Evolutionary conservation across 108 stramenopile species (phyloP).

Genomic region (Conticribra weissflogii): DNA sequence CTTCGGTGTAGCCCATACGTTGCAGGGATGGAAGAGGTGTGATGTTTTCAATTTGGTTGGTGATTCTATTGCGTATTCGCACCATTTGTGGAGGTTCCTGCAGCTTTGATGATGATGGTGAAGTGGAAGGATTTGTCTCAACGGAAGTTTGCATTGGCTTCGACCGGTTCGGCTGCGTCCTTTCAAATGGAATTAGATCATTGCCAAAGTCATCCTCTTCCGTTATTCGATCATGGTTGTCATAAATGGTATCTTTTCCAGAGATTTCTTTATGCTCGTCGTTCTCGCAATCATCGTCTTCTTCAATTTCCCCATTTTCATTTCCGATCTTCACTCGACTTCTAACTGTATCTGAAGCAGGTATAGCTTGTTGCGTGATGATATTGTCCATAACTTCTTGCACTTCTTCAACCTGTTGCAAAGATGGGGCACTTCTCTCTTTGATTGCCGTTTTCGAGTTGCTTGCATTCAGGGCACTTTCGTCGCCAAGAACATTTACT

Average conservation of each 20-base stretch:
- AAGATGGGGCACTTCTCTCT: not conserved
- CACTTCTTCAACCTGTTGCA: not conserved
- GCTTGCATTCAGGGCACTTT: no score
- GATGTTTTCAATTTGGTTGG: conserved; percentile 22
- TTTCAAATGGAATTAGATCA: conserved; percentile 2
- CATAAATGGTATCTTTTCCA: not conserved
- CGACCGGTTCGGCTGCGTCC: not conserved
- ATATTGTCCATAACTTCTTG: not conserved
- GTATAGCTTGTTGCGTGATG: not conserved
- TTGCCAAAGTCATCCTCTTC: not conserved
- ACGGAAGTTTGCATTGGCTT: conserved; percentile 4
- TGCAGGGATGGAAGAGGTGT: conserved; percentile 43
- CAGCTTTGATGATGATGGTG: not conserved
- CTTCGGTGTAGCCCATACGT: conserved; percentile 54
- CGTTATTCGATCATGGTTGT: conserved; percentile 3
- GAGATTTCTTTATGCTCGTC: conserved; percentile 11
- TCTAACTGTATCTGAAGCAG: not conserved
- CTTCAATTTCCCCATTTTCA: not conserved
- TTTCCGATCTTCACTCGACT: not conserved
- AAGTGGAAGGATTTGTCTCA: not conserved
- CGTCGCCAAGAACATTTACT: not conserved
- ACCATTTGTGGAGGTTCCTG: conserved; percentile 28
- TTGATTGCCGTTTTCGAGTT: not conserved
- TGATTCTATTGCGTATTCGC: conserved; percentile 37
- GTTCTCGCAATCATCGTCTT: not conserved